A percentile compares a stretch with the other conserved stretches of the same genome.
Evolutionary conservation across 1,284 basidiomycete genomes (phyloP).

Genomic region (Kwoniella shivajii): DNA sequence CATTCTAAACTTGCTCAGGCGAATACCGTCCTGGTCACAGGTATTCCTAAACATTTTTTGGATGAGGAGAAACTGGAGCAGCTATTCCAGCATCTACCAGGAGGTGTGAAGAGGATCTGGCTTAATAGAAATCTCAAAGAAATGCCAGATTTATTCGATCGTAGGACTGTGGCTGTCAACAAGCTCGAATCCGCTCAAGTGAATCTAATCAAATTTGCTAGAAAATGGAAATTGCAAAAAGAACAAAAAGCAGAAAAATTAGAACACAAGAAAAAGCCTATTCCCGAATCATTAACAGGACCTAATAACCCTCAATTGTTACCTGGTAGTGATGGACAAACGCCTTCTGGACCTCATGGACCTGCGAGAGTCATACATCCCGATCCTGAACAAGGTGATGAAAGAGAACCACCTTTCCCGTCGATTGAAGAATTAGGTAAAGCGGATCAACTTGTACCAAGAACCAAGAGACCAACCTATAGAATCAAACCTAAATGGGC

Average conservation of each 20-base stretch:
- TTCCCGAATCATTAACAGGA: constrained; percentile 37
- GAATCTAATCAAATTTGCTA: constrained; percentile 62
- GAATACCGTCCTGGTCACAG: constrained; percentile 74
- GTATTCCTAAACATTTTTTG: constrained; percentile 66
- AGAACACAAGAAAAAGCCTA: constrained; percentile 41
- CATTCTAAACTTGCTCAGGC: constrained; percentile 70
- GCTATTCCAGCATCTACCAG: constrained; percentile 71
- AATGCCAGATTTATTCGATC: constrained; percentile 66
- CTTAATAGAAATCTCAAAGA: constrained; percentile 64
- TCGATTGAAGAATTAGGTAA: constrained; percentile 27
- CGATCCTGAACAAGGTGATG: constrained; percentile 6
- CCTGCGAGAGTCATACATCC: neutral
- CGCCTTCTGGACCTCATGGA: neutral
- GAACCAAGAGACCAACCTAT: constrained; percentile 74
- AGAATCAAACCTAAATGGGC: constrained; percentile 65
- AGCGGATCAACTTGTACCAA: constrained; percentile 66
- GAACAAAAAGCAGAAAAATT: constrained; percentile 36
- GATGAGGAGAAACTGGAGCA: constrained; percentile 64
- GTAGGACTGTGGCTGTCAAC: constrained; percentile 61
- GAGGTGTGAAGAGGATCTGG: constrained; percentile 77
- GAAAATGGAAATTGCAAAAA: constrained; percentile 44
- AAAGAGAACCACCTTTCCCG: constrained; percentile 8
- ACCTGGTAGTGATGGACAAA: neutral
- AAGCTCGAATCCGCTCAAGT: constrained; percentile 69
- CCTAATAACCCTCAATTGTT: constrained; percentile 42